Evolutionary conservation across 495 filamentous ascomycete genomes (phyloP).

Genomic region (Durotheca rogersii): DNA sequence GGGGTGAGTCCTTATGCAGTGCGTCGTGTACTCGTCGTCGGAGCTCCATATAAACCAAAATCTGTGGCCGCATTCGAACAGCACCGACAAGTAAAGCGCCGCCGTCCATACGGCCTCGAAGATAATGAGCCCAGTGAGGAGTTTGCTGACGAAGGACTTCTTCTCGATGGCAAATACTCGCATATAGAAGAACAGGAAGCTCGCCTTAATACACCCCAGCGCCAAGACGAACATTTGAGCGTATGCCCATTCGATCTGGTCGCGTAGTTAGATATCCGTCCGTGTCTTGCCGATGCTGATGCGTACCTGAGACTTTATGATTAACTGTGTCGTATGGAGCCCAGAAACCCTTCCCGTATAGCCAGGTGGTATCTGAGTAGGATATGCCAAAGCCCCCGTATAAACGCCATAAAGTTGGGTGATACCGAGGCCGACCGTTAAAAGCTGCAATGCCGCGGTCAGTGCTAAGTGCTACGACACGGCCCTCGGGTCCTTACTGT

Average conservation of each 20-base stretch:
- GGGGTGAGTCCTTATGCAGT: slow-evolving; percentile 6
- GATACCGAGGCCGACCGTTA: slow-evolving; percentile 23
- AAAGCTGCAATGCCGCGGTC: slow-evolving; percentile 7
- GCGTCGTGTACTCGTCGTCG: slow-evolving; percentile 1
- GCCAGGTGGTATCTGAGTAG: slow-evolving; percentile 8
- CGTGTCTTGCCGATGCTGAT: background rate
- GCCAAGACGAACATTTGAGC: slow-evolving; percentile 24
- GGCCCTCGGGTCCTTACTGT: slow-evolving; percentile 14
- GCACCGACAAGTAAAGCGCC: slow-evolving; percentile 19
- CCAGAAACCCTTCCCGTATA: slow-evolving; percentile 6
- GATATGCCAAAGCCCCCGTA: slow-evolving; percentile 17
- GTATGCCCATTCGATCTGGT: slow-evolving; percentile 25
- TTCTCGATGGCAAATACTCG: slow-evolving; percentile 27
- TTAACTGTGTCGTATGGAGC: slow-evolving; percentile 15
- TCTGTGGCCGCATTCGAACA: slow-evolving; percentile 24
- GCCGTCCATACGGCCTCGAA: slow-evolving; percentile 10
- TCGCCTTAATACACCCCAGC: slow-evolving; percentile 26
- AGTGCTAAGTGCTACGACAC: background rate
- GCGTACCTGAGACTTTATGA: slow-evolving; percentile 12
- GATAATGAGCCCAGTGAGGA: slow-evolving; percentile 9
- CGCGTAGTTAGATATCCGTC: background rate
- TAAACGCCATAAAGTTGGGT: slow-evolving; percentile 24
- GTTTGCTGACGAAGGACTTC: slow-evolving; percentile 1
- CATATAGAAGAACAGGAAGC: slow-evolving; percentile 30
- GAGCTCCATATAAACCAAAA: slow-evolving; percentile 25